Percentiles rank a stretch among this genome's conserved stretches.
phyloP scores from a whole-genome alignment of 2,329 filamentous ascomycete genomes.

The Piedraia hortae region DNA sequence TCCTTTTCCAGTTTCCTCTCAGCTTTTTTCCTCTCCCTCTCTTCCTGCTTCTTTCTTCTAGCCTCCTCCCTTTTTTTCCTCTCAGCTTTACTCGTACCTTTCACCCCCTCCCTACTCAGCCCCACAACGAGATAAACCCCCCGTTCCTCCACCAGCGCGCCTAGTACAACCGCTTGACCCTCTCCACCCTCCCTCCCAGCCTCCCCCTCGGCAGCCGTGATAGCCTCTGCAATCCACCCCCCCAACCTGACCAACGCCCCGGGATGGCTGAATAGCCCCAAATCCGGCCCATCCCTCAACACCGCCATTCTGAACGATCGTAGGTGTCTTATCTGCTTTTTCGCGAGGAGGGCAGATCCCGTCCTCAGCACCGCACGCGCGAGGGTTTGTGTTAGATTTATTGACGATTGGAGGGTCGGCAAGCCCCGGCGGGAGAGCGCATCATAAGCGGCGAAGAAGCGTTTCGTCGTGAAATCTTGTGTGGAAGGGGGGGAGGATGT shows the following conservation, averaged over 20 bases:
- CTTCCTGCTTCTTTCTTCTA: conserved; percentile 29
- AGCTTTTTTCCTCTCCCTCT: conserved; percentile 29
- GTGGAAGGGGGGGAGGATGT: conserved; percentile 5
- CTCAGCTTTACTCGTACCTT: conserved; percentile 20
- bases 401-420: conserved; percentile 43
- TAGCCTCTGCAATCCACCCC: conserved; percentile 78
- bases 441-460: conserved; percentile 33
- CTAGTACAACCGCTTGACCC: conserved; percentile 51
- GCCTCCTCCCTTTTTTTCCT: conserved; percentile 16
- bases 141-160: conserved; percentile 60
- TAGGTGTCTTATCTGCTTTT: conserved; percentile 78
- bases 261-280: conserved; percentile 73
- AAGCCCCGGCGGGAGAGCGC: conserved; percentile 26
- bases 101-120: conserved; percentile 46
- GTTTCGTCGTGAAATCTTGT: conserved; percentile 20
- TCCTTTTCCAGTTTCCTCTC: conserved; percentile 31
- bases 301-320: conserved; percentile 85
- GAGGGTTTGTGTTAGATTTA: conserved; percentile 65
- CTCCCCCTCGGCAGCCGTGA: conserved; percentile 67
- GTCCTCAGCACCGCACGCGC: conserved; percentile 83
- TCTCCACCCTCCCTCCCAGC: conserved; percentile 33
- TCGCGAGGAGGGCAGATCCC: conserved; percentile 70
- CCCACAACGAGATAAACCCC: conserved; percentile 84
- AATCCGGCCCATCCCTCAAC: conserved; percentile 81
- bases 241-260: conserved; percentile 81